Percentiles rank a stretch among this genome's conserved stretches.
These are phyloP conservation scores for Endotrypanum monterogeii DNA, from an alignment of 208 protist species.

Conservation along the genomic window DNA sequence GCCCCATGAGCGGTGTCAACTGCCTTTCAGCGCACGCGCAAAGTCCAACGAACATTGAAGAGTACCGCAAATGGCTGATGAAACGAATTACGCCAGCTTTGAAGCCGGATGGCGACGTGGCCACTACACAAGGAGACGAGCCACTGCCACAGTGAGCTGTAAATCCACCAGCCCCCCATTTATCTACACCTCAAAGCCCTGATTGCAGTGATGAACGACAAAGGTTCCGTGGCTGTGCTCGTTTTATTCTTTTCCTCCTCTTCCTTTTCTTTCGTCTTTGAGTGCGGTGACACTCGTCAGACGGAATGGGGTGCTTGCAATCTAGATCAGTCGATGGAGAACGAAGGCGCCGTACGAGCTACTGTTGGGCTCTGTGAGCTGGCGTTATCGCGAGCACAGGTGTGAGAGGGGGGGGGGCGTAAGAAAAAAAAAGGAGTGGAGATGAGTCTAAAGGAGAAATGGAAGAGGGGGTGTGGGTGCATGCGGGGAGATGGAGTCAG, in stretches of 20 bases:
- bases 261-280: background rate
- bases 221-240: background rate
- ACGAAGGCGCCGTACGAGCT: background rate
- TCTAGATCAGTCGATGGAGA: background rate
- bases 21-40: constrained; percentile 66
- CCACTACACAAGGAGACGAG: background rate
- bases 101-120: background rate
- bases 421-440: no score
- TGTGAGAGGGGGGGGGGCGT: background rate
- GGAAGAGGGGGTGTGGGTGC: background rate
- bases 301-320: background rate
- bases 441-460: background rate
- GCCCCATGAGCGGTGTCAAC: constrained; percentile 53
- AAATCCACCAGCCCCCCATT: background rate
- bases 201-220: background rate
- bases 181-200: no score
- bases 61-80: constrained; percentile 60
- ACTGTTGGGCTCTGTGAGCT: background rate
- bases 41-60: constrained; percentile 27
- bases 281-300: no score
- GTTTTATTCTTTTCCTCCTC: no score
- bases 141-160: background rate
- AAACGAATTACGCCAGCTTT: constrained; percentile 33
- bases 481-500: background rate
- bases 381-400: background rate